These are phyloP conservation scores for Talaromyces thailandensis DNA, from an alignment of 495 filamentous ascomycete species.

Conservation along the genomic window DNA sequence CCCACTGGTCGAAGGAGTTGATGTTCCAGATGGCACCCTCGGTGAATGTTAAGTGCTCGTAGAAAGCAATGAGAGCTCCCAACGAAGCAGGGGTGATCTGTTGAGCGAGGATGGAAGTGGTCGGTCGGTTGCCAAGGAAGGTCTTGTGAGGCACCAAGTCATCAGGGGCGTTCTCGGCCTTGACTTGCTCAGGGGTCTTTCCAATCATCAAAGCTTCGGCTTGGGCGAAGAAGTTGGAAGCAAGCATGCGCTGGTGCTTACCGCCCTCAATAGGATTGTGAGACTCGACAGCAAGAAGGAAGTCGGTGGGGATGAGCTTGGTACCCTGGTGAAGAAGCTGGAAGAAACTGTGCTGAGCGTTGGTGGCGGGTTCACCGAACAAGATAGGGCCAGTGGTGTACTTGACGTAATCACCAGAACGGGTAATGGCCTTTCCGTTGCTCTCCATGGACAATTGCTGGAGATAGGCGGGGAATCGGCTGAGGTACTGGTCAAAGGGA, in stretches of 20 bases:
- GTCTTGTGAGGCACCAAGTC: constrained; percentile 94
- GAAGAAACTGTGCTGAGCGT: constrained; percentile 99
- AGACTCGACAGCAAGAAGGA: constrained; percentile 89
- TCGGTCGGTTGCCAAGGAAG: constrained; percentile 95
- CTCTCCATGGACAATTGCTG: constrained; percentile 99
- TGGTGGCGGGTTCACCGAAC: constrained; percentile 97
- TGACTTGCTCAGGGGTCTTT: constrained; percentile 85
- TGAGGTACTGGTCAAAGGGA: constrained; percentile 98
- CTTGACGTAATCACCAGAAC: constrained; percentile 81
- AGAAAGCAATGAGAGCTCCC: constrained; percentile 94
- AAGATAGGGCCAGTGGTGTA: constrained; percentile 94
- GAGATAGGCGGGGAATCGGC: constrained; percentile 97
- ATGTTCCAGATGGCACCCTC: constrained; percentile 98
- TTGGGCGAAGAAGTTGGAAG: constrained; percentile 97
- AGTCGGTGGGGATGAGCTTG: constrained; percentile 96
- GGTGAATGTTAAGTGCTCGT: constrained; percentile 96
- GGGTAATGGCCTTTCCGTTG: constrained; percentile 96
- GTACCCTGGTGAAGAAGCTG: constrained; percentile 98
- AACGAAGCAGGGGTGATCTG: constrained; percentile 92
- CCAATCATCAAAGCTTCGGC: constrained; percentile 97
- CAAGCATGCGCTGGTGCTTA: constrained; percentile 96
- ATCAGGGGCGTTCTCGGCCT: constrained; percentile 77
- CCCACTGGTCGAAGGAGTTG: constrained; percentile 99
- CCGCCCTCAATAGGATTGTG: constrained; percentile 91
- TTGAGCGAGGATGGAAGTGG: constrained; percentile 86